Evolutionary conservation across 140 eudicot species (phyloP), one percentile per base, ranked within the genome.

Genomic region (Anethum foeniculum): DNA sequence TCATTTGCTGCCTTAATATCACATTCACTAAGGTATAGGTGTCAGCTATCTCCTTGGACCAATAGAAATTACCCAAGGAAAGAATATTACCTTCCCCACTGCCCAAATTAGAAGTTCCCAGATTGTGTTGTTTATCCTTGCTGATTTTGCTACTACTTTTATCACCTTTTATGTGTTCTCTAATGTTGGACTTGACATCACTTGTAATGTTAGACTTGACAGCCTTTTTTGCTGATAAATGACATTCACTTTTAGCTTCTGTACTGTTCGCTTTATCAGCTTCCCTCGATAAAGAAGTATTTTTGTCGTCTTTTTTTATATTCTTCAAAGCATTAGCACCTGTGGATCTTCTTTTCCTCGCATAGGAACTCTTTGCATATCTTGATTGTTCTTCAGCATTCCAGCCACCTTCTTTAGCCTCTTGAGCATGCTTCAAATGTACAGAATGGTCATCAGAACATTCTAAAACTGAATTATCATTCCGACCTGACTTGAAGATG

Each of bases 291-390:
- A 78, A 79, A 64, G 58, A 78, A 79, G 28, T 62, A 49, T 62
- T 51, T 23, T 78, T 78, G 65, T 51, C 77, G 25, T 46, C 71
- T 34, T 52, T 71, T 49, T 41, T 64, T 27, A 27, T 28, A 74
- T 9, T 30, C 25, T 47, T 73, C 54, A 46, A 64, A 49, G 68
- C 80, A 58, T 39, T 86, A 69, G 76, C 44, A 43, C 41, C 80
- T 48, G 49, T 79, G 88, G 39, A 71, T 73, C 81, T 85, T 79
- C 91, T 87, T 82, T 88, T 86, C 75, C 88, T 87, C 75, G 44
- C 87, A 28, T 78, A 74, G 39, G 81, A 64, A 49, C 60, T 80
- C 47, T 77, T 84, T 75, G 44, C 80, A 76, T 18, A 64, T 75
- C 74, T 67, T 77, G 77, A 79, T 58, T 54, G 85, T 21, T 25